Evolutionary conservation across 1,284 basidiomycete species (phyloP), one percentile per base, ranked within the genome.

Genomic region (Cystobasidium sp.): DNA sequence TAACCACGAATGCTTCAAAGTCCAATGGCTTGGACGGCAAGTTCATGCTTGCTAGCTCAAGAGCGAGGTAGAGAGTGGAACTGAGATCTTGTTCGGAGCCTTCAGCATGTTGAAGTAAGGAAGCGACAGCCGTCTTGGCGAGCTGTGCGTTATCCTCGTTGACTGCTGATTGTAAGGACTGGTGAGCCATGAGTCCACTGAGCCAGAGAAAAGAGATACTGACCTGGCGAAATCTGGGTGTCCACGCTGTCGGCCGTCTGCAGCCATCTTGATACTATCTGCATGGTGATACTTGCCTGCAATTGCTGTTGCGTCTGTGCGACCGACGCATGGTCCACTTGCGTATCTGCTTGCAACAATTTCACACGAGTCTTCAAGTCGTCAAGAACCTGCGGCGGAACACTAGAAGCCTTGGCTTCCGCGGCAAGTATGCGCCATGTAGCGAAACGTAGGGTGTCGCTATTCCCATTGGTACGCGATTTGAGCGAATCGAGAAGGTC

Each of bases 1-100:
- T 43, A 22, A 68, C 55, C 7, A 68, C 66, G 52, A 68, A 68
- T 56, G 66, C 31, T 55, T 68, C 55, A 52, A 68, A 68, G 24
- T 16, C 43, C 9, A 68, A 56, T 14, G 18, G 9, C 7, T 5
- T 22, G 1, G 51, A 20, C 18, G 66, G 41, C n/a, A 68, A 3
- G 22, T 68, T 68, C 51, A 51, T 51, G 18, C 51, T 55, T 18
- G 55, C 52, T 16, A 68, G 53, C 52, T 68, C 52, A 20, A 68
- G 39, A 56, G 55, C 52, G 20, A 46, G n/a, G 16, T 43, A 46
- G 7, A 24, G 16, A 0, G 65, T 55, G 18, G 12, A 31, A 41
- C 1, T 20, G 6, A 20, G 20, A 18, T 63, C 20, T 5, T 51
- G 43, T 7, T 5, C 44, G 6, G 39, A 16, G 0, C 9, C 6